Evolutionary conservation across 176 grass and related monocot species (phyloP).

Genomic region (Melocanna baccifera): DNA sequence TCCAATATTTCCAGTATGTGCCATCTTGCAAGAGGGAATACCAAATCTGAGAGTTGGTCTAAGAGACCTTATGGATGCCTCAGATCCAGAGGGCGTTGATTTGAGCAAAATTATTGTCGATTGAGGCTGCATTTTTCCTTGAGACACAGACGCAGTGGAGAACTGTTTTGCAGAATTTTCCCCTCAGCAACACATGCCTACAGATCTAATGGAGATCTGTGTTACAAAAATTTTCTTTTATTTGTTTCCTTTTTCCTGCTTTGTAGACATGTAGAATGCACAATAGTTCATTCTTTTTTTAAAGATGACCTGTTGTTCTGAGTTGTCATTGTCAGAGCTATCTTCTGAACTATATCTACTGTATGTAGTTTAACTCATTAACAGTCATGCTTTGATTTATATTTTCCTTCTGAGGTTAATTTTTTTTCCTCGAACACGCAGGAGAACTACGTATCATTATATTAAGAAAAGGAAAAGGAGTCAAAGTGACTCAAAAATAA

Average conservation of each 20-base stretch:
- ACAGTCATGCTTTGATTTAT: too few relatives aligned
- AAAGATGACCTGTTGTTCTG: too few relatives aligned
- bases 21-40: conserved; percentile 71
- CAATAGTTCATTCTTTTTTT: background rate
- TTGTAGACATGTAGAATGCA: background rate
- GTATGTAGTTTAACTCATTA: too few relatives aligned
- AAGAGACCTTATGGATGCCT: conserved; percentile 62
- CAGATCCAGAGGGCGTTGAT: conserved; percentile 35
- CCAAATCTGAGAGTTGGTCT: conserved; percentile 67
- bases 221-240: background rate
- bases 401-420: too few relatives aligned
- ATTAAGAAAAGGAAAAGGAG: too few relatives aligned
- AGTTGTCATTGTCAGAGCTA: too few relatives aligned
- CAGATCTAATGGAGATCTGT: background rate
- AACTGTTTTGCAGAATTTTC: background rate
- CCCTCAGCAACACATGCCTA: background rate
- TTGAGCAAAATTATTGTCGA: conserved; percentile 49
- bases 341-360: too few relatives aligned
- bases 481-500: too few relatives aligned
- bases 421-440: too few relatives aligned
- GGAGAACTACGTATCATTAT: too few relatives aligned
- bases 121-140: conserved; percentile 6
- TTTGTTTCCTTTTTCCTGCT: background rate
- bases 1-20: conserved; percentile 73
- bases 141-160: background rate